Base-by-base conservation (phyloP, 441 rosid species). In the Populus hybrid region DNA sequence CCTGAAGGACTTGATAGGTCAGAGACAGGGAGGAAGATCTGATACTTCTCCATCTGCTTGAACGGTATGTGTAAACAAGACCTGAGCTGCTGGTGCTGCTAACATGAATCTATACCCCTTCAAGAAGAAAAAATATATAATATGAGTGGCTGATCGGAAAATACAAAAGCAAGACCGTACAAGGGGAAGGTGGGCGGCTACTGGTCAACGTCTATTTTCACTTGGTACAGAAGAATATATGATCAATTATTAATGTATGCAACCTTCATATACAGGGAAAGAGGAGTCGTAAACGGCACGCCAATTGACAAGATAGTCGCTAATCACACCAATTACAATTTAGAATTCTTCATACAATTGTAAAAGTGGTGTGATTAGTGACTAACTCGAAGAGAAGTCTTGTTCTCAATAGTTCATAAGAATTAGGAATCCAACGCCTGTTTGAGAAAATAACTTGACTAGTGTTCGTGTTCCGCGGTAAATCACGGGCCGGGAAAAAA, bases 211-310 rank as follows among this genome's bases (percentile, higher is more conserved):
- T 77, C 67, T 70, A 19, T 21, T 73, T 50, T 50, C 57, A 50
- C 57, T 50, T 5, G 57, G 7, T 14, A 1, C 57, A 50, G 57
- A 16, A 50, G 57, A 50, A 14, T 50, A 14, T 50, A 4, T 50
- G 1, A 50, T 14, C 18, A 50, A 50, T 50, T 50, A 50, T 50
- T 50, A 50, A 66, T 50, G 77, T 70, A 18, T 77, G 65, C 78
- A 69, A 73, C 50, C 53, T 63, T 68, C 73, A 14, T 19, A 7
- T 34, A n/a, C 3, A 53, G 14, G 40, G 9, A 35, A 75, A 75
- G 24, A 24, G 14, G 78, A 76, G 78, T 5, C 84, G 81, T 83
- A 80, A 30, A 83, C 84, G 84, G 72, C 85, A 85, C 84, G 83
- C 71, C 77, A 79, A 24, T 35, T 35, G 63, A 65, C 19, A 50